Conservation (phyloP, 2,329 filamentous ascomycete genomes). For the Ophiostoma novo-ulmi region DNA sequence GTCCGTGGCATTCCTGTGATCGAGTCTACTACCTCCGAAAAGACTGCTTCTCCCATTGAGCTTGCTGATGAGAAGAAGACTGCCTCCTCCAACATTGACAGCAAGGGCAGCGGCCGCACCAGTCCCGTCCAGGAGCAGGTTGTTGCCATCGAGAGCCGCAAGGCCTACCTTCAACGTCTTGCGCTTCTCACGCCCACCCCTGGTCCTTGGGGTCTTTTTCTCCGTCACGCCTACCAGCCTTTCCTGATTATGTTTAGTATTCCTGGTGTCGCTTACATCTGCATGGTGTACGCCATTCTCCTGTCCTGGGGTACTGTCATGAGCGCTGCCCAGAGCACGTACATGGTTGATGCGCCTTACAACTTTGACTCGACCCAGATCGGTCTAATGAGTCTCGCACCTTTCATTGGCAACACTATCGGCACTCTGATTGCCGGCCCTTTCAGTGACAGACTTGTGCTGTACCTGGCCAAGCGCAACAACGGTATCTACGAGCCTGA, state of each 20-base stretch:
- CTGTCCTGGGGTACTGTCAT: conserved; percentile 18
- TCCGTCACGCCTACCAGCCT: conserved; percentile 25
- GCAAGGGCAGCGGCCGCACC: neutral
- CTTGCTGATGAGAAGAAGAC: neutral
- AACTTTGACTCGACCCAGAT: conserved; percentile 36
- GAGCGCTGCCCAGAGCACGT: conserved; percentile 17
- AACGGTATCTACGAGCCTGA: conserved; percentile 44
- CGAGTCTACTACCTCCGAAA: neutral
- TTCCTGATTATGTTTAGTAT: conserved; percentile 24
- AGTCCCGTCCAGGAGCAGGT: neutral
- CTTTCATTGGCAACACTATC: conserved; percentile 38
- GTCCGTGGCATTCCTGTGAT: neutral
- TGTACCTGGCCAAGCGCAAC: conserved; percentile 38
- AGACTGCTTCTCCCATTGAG: neutral
- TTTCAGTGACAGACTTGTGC: conserved; percentile 37
- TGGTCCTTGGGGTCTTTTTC: conserved; percentile 19
- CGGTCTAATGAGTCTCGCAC: conserved; percentile 37
- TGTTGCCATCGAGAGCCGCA: neutral
- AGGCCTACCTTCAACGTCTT: conserved; percentile 18
- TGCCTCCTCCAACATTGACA: neutral
- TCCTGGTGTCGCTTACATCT: conserved; percentile 23
- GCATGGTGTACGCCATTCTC: conserved; percentile 19
- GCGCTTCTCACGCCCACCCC: conserved; percentile 16
- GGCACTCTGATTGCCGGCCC: conserved; percentile 34
- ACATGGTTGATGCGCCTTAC: conserved; percentile 35